phyloP scores from a whole-genome alignment of 1,139 yeast species.

The Pichia sorboxylosa region DNA sequence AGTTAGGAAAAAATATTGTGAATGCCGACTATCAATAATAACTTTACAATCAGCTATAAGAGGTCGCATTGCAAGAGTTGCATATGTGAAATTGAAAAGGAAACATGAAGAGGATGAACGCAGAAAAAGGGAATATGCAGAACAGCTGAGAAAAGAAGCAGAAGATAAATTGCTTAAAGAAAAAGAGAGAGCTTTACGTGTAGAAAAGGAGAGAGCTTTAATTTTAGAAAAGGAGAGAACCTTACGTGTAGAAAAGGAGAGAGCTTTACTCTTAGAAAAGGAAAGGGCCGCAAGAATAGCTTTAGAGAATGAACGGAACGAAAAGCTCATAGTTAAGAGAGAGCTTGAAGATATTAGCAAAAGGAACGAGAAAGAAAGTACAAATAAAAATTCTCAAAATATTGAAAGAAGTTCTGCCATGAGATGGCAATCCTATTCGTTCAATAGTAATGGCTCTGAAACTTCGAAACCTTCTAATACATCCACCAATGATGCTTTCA shows the following conservation, averaged over 20 bases:
- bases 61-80: conserved; percentile 41
- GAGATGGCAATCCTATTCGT: no score
- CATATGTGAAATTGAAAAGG: conserved; percentile 44
- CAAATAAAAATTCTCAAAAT: no score
- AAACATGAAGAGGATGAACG: conserved; percentile 87
- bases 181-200: neutral
- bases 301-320: neutral
- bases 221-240: no score
- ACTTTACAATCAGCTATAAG: conserved; percentile 58
- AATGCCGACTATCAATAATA: conserved; percentile 37
- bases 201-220: no score
- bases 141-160: neutral
- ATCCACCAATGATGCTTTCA: no score
- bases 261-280: neutral
- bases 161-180: neutral
- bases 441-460: no score
- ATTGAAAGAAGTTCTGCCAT: no score
- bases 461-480: no score
- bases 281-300: neutral
- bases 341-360: neutral
- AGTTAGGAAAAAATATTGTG: conserved; percentile 35
- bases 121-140: conserved; percentile 1
- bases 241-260: no score
- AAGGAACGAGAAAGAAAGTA: neutral
- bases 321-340: neutral